Evolutionary conservation across 163 green algal species (phyloP).

Genomic region (Dunaliella salina): DNA sequence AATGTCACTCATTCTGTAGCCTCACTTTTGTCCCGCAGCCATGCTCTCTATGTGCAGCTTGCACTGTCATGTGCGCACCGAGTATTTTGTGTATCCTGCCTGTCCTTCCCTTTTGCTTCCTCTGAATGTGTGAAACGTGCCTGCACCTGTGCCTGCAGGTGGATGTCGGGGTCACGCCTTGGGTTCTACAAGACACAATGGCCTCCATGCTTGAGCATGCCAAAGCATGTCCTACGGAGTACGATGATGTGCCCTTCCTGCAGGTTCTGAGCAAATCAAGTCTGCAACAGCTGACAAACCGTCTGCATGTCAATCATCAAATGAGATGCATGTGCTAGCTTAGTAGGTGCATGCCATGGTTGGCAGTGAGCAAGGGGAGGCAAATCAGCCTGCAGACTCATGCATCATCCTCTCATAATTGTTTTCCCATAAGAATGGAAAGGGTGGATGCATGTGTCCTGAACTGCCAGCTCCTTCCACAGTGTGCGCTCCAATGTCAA

Average conservation of each 20-base stretch:
- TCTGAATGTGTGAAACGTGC: not conserved
- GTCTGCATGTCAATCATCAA: not conserved
- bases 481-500: not conserved
- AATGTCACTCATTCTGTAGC: too few relatives aligned
- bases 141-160: not conserved
- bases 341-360: not conserved
- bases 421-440: too few relatives aligned
- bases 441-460: not conserved
- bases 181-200: conserved; percentile 8
- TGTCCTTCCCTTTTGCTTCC: not conserved
- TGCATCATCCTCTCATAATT: too few relatives aligned
- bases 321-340: not conserved
- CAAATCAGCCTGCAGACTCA: not conserved
- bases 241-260: conserved; percentile 3
- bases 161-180: conserved; percentile 3
- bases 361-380: not conserved
- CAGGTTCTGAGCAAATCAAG: not conserved
- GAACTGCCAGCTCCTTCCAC: not conserved
- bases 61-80: too few relatives aligned
- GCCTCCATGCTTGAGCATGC: conserved; percentile 2
- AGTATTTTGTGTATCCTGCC: not conserved
- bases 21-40: too few relatives aligned
- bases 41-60: too few relatives aligned
- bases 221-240: conserved; percentile 2
- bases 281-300: not conserved